These are phyloP conservation scores for Hydnum rufescens DNA, from an alignment of 768 basidiomycete species.

Conservation along the genomic window DNA sequence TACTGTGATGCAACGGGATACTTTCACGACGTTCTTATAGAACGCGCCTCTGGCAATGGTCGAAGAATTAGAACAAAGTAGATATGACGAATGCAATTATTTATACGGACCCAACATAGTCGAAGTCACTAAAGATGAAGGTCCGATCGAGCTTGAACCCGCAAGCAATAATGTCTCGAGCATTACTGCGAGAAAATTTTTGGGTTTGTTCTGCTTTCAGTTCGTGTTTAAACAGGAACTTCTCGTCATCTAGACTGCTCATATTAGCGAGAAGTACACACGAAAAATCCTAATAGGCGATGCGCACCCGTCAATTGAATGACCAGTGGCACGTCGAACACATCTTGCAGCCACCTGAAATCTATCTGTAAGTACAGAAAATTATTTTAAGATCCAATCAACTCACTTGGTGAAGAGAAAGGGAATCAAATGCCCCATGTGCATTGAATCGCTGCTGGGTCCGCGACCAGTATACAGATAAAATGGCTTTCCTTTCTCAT, in stretches of 20 bases:
- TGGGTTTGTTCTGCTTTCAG: slow-evolving; percentile 78
- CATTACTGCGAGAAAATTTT: slow-evolving; percentile 64
- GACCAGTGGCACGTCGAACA: slow-evolving; percentile 86
- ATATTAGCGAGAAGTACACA: not conserved
- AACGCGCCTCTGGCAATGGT: slow-evolving; percentile 46
- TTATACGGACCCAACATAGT: slow-evolving; percentile 40
- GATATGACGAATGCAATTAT: not conserved
- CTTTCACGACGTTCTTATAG: slow-evolving; percentile 84
- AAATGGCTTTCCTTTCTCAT: slow-evolving; percentile 92
- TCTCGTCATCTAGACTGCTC: slow-evolving; percentile 95
- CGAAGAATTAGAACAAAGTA: not conserved
- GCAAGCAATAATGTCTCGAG: slow-evolving; percentile 92
- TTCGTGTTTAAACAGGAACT: slow-evolving; percentile 93
- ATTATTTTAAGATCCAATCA: not conserved
- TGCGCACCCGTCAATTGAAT: slow-evolving; percentile 76
- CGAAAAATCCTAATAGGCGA: not conserved
- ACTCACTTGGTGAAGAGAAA: slow-evolving; percentile 91
- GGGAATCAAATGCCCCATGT: slow-evolving; percentile 93
- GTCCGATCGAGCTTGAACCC: slow-evolving; percentile 85
- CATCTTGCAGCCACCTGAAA: slow-evolving; percentile 87
- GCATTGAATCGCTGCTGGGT: slow-evolving; percentile 91
- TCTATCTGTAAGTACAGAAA: not conserved
- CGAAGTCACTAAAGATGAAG: slow-evolving; percentile 90
- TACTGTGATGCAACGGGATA: slow-evolving; percentile 81
- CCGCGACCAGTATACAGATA: slow-evolving; percentile 96